These are phyloP conservation scores for Oxyria digyna DNA, from an alignment of 148 eudicot species.

Conservation along the genomic window DNA sequence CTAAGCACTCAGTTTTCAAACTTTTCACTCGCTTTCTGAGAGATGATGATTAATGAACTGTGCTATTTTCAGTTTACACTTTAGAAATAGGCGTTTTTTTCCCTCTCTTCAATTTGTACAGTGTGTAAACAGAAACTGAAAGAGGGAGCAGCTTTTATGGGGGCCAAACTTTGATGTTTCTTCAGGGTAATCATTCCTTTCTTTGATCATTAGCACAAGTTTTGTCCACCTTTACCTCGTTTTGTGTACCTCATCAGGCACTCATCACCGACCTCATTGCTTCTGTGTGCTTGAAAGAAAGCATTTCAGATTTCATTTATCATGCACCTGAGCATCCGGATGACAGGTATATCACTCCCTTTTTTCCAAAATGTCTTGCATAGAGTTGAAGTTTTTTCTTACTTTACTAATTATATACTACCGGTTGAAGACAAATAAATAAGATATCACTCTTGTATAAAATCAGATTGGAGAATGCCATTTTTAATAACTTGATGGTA, in stretches of 20 bases:
- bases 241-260: neutral
- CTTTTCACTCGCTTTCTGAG: neutral
- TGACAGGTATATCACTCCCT: constrained; percentile 25
- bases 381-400: neutral
- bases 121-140: neutral
- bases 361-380: neutral
- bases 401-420: neutral
- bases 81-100: neutral
- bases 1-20: neutral
- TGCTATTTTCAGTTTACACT: neutral
- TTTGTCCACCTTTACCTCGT: neutral
- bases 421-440: neutral
- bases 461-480: neutral
- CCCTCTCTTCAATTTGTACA: too few species aligned
- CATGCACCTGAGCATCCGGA: constrained; percentile 34
- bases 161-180: neutral
- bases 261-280: neutral
- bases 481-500: neutral
- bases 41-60: neutral
- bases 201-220: neutral
- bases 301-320: neutral
- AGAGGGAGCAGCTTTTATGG: neutral
- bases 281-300: neutral
- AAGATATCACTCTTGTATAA: neutral
- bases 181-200: neutral